Evolutionary conservation across 164 flowering plant species (phyloP), one percentile per base, ranked within the genome.

Genomic region (Tinospora cordifolia): DNA sequence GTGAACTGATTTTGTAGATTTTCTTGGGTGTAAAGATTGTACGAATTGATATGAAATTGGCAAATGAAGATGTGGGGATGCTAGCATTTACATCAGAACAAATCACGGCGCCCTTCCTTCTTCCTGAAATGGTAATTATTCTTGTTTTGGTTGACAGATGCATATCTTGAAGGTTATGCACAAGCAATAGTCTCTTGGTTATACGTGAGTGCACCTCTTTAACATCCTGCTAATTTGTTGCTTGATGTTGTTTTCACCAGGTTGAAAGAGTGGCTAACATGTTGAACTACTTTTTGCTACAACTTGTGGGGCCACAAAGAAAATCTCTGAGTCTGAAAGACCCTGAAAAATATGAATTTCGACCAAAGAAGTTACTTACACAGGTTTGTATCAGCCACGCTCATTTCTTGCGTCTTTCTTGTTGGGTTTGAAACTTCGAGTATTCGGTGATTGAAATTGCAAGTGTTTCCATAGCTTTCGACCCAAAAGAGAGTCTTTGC

Each of bases 231-330:
- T n/a, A 7, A 51, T 51, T 0, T 17, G 8, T 51, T 51, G n/a
- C 21, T 51, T 51, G 8, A 4, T 51, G 8, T 7, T 36, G 63
- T 74, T 19, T 62, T 63, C 71, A 75, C 51, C 84, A 94, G 99
- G 97, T 95, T 74, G 99, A 95, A 75, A 88, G 99, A 72, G 99
- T 95, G 71, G 98, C 97, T 57, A 95, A 84, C 77, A 95, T 95
- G 99, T 90, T 95, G 66, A 95, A 95, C 75, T 95, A 95, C 76
- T 95, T 95, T 72, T 69, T 95, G 74, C 72, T 95, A 60, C 99
- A 95, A 86, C 90, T 95, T 26, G 99, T 90, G 46, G 98, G 99
- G 1, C 98, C 99, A 24, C 99, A 95, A 76, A 84, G 98, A 62
- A 92, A 84, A 77, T 86, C 99, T 66, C 92, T 94, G 65, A 86